Conservation (phyloP, 2,329 filamentous ascomycete species). For the Fusarium sp. region DNA sequence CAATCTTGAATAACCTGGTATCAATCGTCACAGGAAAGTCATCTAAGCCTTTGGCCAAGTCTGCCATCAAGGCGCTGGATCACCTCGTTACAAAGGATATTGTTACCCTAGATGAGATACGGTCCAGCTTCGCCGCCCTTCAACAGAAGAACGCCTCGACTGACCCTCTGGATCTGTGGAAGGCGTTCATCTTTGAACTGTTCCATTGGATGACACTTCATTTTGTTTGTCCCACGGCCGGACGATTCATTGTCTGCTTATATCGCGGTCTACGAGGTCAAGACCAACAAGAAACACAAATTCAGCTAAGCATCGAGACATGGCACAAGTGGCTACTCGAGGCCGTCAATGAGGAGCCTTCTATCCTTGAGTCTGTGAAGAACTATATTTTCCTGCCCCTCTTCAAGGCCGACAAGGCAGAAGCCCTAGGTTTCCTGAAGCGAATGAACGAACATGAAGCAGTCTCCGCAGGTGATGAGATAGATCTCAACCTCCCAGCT, state of each 20-base stretch:
- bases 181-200: conserved; percentile 60
- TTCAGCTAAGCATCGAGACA: conserved; percentile 51
- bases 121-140: conserved; percentile 57
- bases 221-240: conserved; percentile 69
- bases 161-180: conserved; percentile 57
- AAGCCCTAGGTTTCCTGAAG: conserved; percentile 68
- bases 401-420: conserved; percentile 67
- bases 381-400: conserved; percentile 73
- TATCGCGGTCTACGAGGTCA: conserved; percentile 61
- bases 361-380: conserved; percentile 71
- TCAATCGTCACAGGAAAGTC: conserved; percentile 71
- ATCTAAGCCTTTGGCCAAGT: conserved; percentile 74
- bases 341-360: conserved; percentile 61
- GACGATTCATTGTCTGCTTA: conserved; percentile 70
- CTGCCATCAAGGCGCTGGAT: conserved; percentile 74
- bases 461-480: conserved; percentile 58
- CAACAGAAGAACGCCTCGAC: conserved; percentile 44
- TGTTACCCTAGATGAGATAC: conserved; percentile 61
- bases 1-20: conserved; percentile 64
- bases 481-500: conserved; percentile 64
- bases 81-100: conserved; percentile 73
- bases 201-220: conserved; percentile 68
- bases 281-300: conserved; percentile 39
- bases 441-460: conserved; percentile 65
- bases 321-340: conserved; percentile 70